Evolutionary conservation across 164 flowering plant genomes (phyloP).

Genomic region (Dillenia suffruticosa): DNA sequence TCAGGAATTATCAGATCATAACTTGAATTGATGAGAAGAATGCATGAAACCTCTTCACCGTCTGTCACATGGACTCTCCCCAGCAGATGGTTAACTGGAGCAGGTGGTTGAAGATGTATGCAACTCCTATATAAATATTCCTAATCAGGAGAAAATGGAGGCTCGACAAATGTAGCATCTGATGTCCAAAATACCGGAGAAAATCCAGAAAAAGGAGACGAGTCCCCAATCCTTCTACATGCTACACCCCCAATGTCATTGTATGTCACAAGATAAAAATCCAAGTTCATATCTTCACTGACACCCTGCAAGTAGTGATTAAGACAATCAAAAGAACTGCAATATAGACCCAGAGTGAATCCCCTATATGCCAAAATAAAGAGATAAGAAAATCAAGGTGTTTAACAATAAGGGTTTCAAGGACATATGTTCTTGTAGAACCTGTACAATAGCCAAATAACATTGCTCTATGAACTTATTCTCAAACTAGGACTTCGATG

Average conservation of each 20-base stretch:
- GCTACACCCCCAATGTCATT: slow-evolving; percentile 80
- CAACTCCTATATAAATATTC: slow-evolving; percentile 51
- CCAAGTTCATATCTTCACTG: slow-evolving; percentile 61
- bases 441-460: too few species aligned
- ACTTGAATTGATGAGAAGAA: slow-evolving; percentile 67
- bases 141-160: slow-evolving; percentile 72
- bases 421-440: too few species aligned
- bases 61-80: slow-evolving; percentile 13
- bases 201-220: slow-evolving; percentile 36
- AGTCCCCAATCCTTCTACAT: slow-evolving; percentile 68
- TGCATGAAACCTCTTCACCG: slow-evolving; percentile 43
- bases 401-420: too few species aligned
- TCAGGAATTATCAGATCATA: slow-evolving; percentile 58
- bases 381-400: too few species aligned
- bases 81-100: slow-evolving; percentile 9
- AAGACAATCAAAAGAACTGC: not conserved
- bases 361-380: not conserved
- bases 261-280: slow-evolving; percentile 70
- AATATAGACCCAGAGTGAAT: slow-evolving; percentile 6
- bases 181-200: slow-evolving; percentile 85
- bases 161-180: slow-evolving; percentile 42
- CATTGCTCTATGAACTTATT: too few species aligned
- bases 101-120: slow-evolving; percentile 47
- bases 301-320: slow-evolving; percentile 54
- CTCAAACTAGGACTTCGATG: too few species aligned